Conservation (phyloP, 371 early-diverging fungal species). For the Mortierella sp. region DNA sequence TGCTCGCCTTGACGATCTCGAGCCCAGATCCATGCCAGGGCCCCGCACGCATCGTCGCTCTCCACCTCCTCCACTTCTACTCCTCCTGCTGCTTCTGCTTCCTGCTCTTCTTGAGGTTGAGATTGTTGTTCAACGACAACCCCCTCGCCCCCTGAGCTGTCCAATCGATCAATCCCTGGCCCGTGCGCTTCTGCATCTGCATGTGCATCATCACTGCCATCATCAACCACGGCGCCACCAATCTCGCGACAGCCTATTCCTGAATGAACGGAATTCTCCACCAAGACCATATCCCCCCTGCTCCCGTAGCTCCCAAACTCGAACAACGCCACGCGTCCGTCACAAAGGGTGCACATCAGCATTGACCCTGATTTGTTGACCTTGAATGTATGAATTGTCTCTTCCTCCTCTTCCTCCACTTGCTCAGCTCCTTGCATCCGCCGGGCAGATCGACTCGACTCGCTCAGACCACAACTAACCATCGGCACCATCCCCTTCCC, state of each 20-base stretch:
- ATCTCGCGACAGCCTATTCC: neutral
- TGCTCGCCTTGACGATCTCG: neutral
- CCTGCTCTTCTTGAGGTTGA: neutral
- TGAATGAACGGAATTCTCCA: neutral
- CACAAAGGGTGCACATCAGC: conserved; percentile 43
- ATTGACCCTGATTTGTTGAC: conserved; percentile 29
- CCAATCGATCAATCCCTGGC: neutral
- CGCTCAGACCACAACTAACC: conserved; percentile 4
- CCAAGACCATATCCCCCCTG: neutral
- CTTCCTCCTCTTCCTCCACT: neutral
- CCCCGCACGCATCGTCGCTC: neutral
- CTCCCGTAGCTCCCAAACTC: conserved; percentile 16
- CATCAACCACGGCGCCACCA: neutral
- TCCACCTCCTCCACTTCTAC: neutral
- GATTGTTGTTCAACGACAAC: neutral
- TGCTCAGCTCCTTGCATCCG: neutral
- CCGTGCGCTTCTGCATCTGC: neutral
- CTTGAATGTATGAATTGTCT: conserved; percentile 32
- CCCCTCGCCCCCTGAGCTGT: too few relatives aligned
- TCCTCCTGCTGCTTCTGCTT: neutral
- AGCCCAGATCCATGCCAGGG: conserved; percentile 33
- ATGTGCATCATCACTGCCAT: neutral
- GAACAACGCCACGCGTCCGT: conserved; percentile 39
- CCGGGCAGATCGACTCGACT: neutral
- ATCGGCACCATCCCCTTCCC: neutral